A percentile compares a stretch with the other conserved stretches of the same genome.
Conservation (phyloP, 495 filamentous ascomycete species). For the Pyrenula massariospora region DNA sequence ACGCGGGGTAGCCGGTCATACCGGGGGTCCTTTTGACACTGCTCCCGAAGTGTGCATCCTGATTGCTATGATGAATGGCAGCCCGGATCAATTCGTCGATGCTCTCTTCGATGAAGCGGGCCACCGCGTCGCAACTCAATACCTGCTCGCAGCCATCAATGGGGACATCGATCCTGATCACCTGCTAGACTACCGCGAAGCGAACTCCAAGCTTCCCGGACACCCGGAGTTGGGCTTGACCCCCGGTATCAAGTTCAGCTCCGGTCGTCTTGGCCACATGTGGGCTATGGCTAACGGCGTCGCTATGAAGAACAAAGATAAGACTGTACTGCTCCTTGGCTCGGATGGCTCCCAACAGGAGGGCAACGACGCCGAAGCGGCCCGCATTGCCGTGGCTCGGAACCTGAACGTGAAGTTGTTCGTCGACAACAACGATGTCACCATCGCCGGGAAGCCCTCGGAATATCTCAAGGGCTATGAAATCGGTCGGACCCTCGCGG, state of each 20-base stretch:
- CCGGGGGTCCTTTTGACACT: constrained; percentile 30
- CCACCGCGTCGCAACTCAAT: constrained; percentile 28
- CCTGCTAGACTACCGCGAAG: constrained; percentile 27
- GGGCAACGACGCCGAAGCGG: constrained; percentile 30
- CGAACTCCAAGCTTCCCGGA: constrained; percentile 26
- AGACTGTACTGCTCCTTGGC: constrained; percentile 22
- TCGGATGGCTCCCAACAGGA: constrained; percentile 30
- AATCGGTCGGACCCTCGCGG: constrained; percentile 16
- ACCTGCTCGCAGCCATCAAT: constrained; percentile 21
- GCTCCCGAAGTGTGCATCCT: constrained; percentile 28
- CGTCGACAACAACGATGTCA: constrained; percentile 31
- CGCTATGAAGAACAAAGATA: constrained; percentile 23
- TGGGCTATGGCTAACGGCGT: constrained; percentile 29
- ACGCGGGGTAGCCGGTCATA: constrained; percentile 26
- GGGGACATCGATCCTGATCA: constrained; percentile 26
- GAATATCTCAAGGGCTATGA: constrained; percentile 25
- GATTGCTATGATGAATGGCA: constrained; percentile 23
- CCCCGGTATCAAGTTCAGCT: constrained; percentile 27
- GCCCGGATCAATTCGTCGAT: constrained; percentile 18
- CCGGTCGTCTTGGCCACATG: constrained; percentile 28
- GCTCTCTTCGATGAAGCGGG: constrained; percentile 27
- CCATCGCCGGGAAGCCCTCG: constrained; percentile 27
- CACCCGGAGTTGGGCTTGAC: constrained; percentile 28
- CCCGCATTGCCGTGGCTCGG: constrained; percentile 23
- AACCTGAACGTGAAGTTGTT: constrained; percentile 29